These are phyloP conservation scores for Hypoxylon sp. DNA, from an alignment of 2,329 filamentous ascomycete species.

Conservation along the genomic window DNA sequence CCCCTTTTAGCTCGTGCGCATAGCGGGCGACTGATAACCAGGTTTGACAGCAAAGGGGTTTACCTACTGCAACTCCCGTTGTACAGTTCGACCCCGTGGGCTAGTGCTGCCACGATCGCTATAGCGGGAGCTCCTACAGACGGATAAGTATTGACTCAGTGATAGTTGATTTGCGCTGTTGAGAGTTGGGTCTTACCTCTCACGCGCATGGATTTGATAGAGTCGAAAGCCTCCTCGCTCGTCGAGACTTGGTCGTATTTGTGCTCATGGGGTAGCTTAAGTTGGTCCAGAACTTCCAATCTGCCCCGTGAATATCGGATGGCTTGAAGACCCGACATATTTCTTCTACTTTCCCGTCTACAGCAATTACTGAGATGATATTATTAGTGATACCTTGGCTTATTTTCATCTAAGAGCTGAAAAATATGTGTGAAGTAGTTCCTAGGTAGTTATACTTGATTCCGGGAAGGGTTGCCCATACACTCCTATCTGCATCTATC, in stretches of 20 bases:
- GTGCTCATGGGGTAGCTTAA: slow-evolving; percentile 81
- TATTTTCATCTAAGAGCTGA: neutral
- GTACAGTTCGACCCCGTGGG: slow-evolving; percentile 83
- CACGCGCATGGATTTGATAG: slow-evolving; percentile 80
- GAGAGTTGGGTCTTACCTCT: slow-evolving; percentile 55
- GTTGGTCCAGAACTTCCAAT: slow-evolving; percentile 81
- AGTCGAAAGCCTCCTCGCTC: slow-evolving; percentile 79
- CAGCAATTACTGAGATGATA: neutral
- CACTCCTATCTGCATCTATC: neutral
- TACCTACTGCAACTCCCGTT: slow-evolving; percentile 57
- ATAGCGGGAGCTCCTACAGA: slow-evolving; percentile 83
- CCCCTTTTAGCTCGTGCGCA: slow-evolving; percentile 1
- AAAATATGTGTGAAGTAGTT: neutral
- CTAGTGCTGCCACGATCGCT: slow-evolving; percentile 93
- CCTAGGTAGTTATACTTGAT: neutral
- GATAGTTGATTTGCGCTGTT: neutral
- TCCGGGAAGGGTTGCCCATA: slow-evolving; percentile 18
- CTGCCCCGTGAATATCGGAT: slow-evolving; percentile 78
- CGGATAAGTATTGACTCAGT: slow-evolving; percentile 2
- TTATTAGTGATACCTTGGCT: neutral
- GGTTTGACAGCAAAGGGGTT: slow-evolving; percentile 7
- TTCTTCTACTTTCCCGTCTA: neutral
- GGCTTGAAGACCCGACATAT: slow-evolving; percentile 72
- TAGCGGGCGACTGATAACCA: neutral
- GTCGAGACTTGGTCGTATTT: slow-evolving; percentile 77